Percentiles rank a stretch among this genome's conserved stretches.
These are phyloP conservation scores for Eucalyptus urophylla DNA, from an alignment of 345 rosid species.

Conservation along the genomic window DNA sequence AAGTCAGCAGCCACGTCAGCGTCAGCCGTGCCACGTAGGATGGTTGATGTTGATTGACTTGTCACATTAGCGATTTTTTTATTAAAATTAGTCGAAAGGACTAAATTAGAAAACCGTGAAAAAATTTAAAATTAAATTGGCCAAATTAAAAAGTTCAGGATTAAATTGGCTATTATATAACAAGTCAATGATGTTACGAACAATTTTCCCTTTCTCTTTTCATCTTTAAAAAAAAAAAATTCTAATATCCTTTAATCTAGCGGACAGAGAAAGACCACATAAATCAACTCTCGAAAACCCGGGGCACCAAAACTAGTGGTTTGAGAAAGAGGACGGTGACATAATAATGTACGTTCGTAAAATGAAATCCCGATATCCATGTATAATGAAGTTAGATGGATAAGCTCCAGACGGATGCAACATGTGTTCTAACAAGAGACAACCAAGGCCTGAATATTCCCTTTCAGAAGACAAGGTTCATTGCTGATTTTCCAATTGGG, in stretches of 20 bases:
- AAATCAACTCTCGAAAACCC: too few species aligned
- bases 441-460: background rate
- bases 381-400: background rate
- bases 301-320: background rate
- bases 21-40: fast-evolving
- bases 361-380: background rate
- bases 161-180: too few species aligned
- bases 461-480: background rate
- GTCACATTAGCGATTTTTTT: too few species aligned
- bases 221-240: background rate
- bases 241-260: background rate
- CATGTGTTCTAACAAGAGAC: background rate
- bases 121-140: too few species aligned
- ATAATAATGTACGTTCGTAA: background rate
- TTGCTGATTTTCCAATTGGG: background rate
- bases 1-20: fast-evolving
- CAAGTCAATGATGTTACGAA: background rate
- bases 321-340: background rate
- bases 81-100: too few species aligned
- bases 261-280: background rate
- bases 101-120: too few species aligned
- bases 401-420: background rate
- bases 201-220: background rate
- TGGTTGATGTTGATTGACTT: too few species aligned
- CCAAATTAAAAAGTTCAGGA: too few species aligned